Evolutionary conservation across 108 stramenopile genomes (phyloP), one percentile per base, ranked within the genome.

Genomic region (Mayamaea pseudoterrestris): DNA sequence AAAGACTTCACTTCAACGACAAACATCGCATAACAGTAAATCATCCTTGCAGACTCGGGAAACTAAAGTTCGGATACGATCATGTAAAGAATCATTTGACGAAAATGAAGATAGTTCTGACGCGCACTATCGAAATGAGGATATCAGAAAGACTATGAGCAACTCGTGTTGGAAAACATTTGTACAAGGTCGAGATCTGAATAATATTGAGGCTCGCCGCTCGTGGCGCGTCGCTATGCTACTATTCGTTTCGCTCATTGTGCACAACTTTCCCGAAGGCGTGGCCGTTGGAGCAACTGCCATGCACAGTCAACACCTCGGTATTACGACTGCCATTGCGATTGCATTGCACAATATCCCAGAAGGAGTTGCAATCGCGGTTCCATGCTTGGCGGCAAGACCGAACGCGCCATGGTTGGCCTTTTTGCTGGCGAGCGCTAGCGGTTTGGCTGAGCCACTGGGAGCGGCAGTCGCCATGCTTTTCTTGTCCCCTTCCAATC

Each of bases 271-370:
- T 54, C 84, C 84, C 11, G 84, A 87, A 60, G 84, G 84, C 0
- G 53, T 87, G 48, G 73, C 73, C 21, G 80, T 81, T 30, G 84
- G 75, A 14, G 84, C 84, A 0, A 73, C 70, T 7, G 57, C 78
- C 2, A 47, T 76, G 35, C 77, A 81, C 62, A 76, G 74, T 9
- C 62, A 52, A 36, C 62, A 76, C 39, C 51, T 87, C 52, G 84
- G 84, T 2, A 51, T 79, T 21, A 81, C 80, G 5, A 80, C 81
- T 3, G 69, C 80, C 6, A 60, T 81, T 55, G 77, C 79, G 7
- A 87, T 87, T 45, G 73, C 81, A 55, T 76, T 87, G 49, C 84
- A 87, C 41, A 87, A 87, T 48, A 80, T 87, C 24, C 84, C 84
- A 35, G 84, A 87, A 58, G 84, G 84, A 5, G 81, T 87, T 51